A percentile compares a stretch with the other conserved stretches of the same genome.
Conservation (phyloP, 768 basidiomycete genomes). For the Lanmaoa pseudosensibilis region DNA sequence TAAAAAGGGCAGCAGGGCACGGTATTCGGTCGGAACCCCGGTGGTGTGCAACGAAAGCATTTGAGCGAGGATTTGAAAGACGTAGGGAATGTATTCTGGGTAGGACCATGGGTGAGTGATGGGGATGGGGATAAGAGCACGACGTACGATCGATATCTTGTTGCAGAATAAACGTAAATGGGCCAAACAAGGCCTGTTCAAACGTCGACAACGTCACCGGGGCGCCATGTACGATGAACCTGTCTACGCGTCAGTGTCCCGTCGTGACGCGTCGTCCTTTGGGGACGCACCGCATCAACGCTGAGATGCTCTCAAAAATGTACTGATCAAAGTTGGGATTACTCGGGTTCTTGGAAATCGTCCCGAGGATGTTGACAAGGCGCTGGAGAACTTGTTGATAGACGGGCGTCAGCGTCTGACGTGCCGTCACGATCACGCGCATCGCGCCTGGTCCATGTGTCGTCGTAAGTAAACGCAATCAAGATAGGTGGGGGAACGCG, state of each 20-base stretch:
- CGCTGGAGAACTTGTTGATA: constrained; percentile 67
- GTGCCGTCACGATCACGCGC: constrained; percentile 89
- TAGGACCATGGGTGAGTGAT: background rate
- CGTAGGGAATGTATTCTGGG: constrained; percentile 90
- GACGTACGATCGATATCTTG: constrained; percentile 88
- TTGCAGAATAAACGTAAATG: constrained; percentile 84
- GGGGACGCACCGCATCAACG: constrained; percentile 71
- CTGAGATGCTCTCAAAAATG: constrained; percentile 95
- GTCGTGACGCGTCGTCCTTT: background rate
- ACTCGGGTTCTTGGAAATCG: constrained; percentile 93
- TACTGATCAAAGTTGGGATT: constrained; percentile 98
- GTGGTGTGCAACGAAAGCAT: constrained; percentile 81
- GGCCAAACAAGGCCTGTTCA: constrained; percentile 79
- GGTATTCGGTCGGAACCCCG: constrained; percentile 74
- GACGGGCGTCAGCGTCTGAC: constrained; percentile 68
- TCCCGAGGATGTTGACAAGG: constrained; percentile 79
- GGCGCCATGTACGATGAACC: constrained; percentile 78
- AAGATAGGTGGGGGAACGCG: background rate
- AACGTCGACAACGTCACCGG: constrained; percentile 69
- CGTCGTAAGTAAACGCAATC: constrained; percentile 1
- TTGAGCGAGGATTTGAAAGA: constrained; percentile 94
- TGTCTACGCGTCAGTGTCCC: constrained; percentile 27
- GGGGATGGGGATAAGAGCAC: constrained; percentile 18
- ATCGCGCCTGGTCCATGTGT: constrained; percentile 67
- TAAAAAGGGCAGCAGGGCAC: constrained; percentile 74